Base-by-base conservation (phyloP, 2,329 filamentous ascomycete species). In the Rhexocercosporidium sp. region DNA sequence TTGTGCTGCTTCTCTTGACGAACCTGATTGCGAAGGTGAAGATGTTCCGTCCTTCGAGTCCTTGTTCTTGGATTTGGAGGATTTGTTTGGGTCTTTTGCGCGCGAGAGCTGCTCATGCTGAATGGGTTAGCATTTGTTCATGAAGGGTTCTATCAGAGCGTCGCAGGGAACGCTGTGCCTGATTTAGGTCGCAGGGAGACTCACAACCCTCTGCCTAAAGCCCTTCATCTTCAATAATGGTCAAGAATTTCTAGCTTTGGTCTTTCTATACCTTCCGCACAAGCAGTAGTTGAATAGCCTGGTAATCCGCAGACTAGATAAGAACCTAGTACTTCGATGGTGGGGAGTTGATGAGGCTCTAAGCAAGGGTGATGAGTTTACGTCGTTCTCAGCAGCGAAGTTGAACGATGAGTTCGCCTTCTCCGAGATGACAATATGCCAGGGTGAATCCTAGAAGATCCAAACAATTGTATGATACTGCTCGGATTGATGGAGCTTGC, bases 141-240 rank as follows among this genome's bases (percentile, higher is more conserved):
- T 46, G 41, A 62, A 54, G 39, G 31, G 37, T 56, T 46, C 72
- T 69, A 69, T 56, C 34, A 64, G 57, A 41, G 34, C 47, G 34
- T 56, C 34, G 59, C 44, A 44, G 34, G 20, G 18, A 57, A 57
- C 44, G 39, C 49, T 44, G 44, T 29, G 59, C 12, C 54, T 47
- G 53, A 64, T 44, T n/a, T 22, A 18, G 54, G 39, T 63, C 39
- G 53, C 39, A 69, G 72, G 74, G 73, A 72, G 74, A 71, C 92
- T 86, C 89, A 97, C 94, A 86, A 97, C 94, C 91, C 92, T 93
- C 86, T 97, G 93, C 83, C 94, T 92, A 82, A 98, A 97, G 81
- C 93, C 92, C 85, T 97, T 97, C 95, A 98, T 97, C 82, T 86
- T 92, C 82, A 65, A 51, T 44, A 44, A 22, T 11, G 41, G n/a